These are phyloP conservation scores for Rhodotorula taiwanensis DNA, from an alignment of 768 basidiomycete genomes.

Conservation along the genomic window DNA sequence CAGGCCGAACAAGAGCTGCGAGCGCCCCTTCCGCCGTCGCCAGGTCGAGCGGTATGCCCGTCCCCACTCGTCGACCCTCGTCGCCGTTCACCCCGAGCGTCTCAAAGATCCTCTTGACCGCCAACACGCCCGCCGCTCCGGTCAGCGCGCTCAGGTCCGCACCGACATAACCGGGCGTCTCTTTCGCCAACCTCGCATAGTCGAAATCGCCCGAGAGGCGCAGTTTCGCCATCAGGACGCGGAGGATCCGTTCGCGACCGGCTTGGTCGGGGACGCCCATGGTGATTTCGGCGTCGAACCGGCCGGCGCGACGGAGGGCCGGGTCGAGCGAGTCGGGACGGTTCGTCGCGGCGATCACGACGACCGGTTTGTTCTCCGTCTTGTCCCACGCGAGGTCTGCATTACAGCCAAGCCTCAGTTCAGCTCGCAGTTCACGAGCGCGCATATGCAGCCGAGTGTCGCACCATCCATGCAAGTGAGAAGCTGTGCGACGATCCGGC, in stretches of 20 bases:
- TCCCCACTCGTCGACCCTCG: constrained; percentile 5
- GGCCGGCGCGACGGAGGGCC: constrained; percentile 81
- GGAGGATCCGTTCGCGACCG: constrained; percentile 79
- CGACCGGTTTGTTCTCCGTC: constrained; percentile 81
- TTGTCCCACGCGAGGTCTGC: constrained; percentile 95
- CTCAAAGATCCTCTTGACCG: constrained; percentile 92
- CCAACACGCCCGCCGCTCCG: constrained; percentile 87
- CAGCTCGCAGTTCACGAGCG: no score
- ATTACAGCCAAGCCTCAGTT: no score
- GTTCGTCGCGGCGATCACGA: constrained; percentile 95
- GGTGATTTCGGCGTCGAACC: constrained; percentile 95
- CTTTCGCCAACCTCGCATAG: constrained; percentile 74
- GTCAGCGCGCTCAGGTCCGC: constrained; percentile 86
- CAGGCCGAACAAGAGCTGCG: no score
- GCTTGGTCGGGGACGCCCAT: constrained; percentile 94
- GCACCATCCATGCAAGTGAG: constrained; percentile 97
- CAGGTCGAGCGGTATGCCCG: constrained; percentile 47
- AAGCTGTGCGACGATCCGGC: constrained; percentile 94
- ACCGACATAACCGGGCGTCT: constrained; percentile 94
- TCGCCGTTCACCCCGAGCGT: constrained; percentile 56
- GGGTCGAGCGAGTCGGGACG: constrained; percentile 90
- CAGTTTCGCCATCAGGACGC: constrained; percentile 74
- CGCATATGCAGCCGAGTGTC: constrained; percentile 39
- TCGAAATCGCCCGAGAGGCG: constrained; percentile 82
- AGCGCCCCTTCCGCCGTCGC: constrained; percentile 17